Percentiles rank a stretch among this genome's conserved stretches.
These are phyloP conservation scores for Colletotrichum tofieldiae DNA, from an alignment of 2,329 filamentous ascomycete species.

Conservation along the genomic window DNA sequence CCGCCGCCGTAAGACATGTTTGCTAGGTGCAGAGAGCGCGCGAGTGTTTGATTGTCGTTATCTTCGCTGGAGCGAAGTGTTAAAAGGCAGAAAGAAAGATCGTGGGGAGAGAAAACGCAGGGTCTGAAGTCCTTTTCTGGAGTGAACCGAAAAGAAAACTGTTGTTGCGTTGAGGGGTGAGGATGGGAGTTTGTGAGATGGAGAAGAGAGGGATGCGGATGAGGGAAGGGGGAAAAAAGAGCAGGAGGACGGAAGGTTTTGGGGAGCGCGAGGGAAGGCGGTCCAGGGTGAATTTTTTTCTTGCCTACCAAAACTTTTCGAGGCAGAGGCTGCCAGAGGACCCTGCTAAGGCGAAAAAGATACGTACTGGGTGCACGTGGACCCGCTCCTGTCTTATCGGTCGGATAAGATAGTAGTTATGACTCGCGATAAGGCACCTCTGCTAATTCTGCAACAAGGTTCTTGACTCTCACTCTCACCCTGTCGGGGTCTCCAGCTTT, in stretches of 20 bases:
- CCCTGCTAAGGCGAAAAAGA: conserved; percentile 40
- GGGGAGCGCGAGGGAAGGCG: conserved; percentile 36
- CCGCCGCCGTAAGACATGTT: conserved; percentile 65
- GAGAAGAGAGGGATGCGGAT: conserved; percentile 40
- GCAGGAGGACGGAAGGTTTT: conserved; percentile 38
- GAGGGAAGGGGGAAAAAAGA: conserved; percentile 23
- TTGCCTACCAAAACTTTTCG: conserved; percentile 40
- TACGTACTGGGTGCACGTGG: conserved; percentile 34
- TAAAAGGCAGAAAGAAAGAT: conserved; percentile 33
- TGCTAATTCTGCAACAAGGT: conserved; percentile 15
- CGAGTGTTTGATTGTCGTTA: conserved; percentile 9
- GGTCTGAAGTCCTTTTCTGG: conserved; percentile 21
- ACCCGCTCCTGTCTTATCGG: conserved; percentile 24
- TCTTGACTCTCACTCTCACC: conserved; percentile 35
- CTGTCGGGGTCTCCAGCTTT: conserved; percentile 21
- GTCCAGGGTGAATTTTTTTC: conserved; percentile 40
- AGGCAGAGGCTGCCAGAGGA: conserved; percentile 33
- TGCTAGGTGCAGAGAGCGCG: conserved; percentile 30
- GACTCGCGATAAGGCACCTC: conserved; percentile 42
- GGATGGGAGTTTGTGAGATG: conserved; percentile 37
- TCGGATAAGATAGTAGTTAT: conserved; percentile 29
- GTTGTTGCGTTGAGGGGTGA: conserved; percentile 32
- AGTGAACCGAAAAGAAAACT: conserved; percentile 36
- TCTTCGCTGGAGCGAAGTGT: conserved; percentile 30
- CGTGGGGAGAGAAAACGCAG: conserved; percentile 33